Evolutionary conservation across 2,329 filamentous ascomycete genomes (phyloP).

Genomic region (Apiospora rasikravindrae): DNA sequence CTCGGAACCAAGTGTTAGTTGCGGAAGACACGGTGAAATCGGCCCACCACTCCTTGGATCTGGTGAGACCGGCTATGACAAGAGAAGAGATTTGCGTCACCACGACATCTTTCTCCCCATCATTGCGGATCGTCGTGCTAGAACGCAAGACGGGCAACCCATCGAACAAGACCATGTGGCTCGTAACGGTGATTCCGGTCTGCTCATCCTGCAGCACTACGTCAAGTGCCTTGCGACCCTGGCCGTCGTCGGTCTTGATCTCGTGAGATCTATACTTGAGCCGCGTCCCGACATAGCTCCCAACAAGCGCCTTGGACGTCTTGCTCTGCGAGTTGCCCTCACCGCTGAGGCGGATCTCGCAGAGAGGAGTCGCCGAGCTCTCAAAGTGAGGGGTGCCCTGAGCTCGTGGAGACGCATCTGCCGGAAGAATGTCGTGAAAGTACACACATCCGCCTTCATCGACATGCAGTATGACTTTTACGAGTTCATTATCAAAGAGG

Average conservation of each 20-base stretch:
- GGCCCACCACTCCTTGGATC: not conserved
- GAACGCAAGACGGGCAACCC: not conserved
- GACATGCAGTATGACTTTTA: not conserved
- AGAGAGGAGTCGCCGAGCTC: not conserved
- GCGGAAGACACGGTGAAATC: not conserved
- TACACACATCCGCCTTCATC: not conserved
- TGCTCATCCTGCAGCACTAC: not conserved
- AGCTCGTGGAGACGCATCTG: not conserved
- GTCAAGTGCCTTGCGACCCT: not conserved
- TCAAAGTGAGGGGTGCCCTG: not conserved
- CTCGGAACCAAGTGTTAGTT: conserved; percentile 2
- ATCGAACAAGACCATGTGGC: not conserved
- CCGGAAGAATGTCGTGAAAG: not conserved
- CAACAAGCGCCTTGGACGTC: not conserved
- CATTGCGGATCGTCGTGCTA: not conserved
- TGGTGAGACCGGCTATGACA: not conserved
- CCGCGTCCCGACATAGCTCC: not conserved
- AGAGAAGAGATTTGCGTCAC: not conserved
- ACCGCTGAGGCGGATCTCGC: not conserved
- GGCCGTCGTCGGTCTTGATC: not conserved
- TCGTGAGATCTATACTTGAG: not conserved
- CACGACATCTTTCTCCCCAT: not conserved
- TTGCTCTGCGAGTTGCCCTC: not conserved
- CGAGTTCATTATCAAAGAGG: not conserved
- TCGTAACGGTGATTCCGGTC: not conserved